Evolutionary conservation across 2,329 filamentous ascomycete genomes (phyloP).

Genomic region (Penicillium nordicum): DNA sequence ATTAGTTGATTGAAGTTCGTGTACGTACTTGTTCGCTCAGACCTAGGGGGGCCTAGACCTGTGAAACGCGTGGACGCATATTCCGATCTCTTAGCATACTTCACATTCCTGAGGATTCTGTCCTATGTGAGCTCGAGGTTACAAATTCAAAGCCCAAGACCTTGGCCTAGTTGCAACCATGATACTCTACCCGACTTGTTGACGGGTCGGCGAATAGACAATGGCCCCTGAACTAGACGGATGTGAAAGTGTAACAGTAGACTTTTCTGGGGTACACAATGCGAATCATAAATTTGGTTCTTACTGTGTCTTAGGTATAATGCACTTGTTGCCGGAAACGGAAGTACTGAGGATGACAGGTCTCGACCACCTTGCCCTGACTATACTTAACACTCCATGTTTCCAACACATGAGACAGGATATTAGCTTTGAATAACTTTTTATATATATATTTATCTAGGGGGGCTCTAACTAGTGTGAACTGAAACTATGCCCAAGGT

Average conservation of each 20-base stretch:
- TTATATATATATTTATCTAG: not conserved
- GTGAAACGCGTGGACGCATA: not conserved
- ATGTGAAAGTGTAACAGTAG: not conserved
- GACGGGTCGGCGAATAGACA: not conserved
- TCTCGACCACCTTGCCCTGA: not conserved
- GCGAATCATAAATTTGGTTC: not conserved
- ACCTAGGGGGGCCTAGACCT: not conserved
- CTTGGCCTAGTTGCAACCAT: not conserved
- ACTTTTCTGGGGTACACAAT: not conserved
- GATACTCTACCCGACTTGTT: not conserved
- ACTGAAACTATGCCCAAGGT: not conserved
- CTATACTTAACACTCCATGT: not conserved
- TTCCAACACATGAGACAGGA: not conserved
- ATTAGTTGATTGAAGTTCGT: not conserved
- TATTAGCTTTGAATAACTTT: not conserved
- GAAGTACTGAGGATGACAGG: not conserved
- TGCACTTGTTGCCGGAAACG: conserved; percentile 9
- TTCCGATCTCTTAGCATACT: not conserved
- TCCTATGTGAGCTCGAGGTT: not conserved
- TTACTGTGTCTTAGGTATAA: not conserved
- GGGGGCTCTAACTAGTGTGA: not conserved
- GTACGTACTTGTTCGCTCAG: not conserved
- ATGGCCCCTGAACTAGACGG: not conserved
- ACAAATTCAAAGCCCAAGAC: not conserved
- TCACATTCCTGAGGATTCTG: not conserved